phyloP scores from a whole-genome alignment of 345 rosid genomes.

The Arabidopsis thaliana region DNA sequence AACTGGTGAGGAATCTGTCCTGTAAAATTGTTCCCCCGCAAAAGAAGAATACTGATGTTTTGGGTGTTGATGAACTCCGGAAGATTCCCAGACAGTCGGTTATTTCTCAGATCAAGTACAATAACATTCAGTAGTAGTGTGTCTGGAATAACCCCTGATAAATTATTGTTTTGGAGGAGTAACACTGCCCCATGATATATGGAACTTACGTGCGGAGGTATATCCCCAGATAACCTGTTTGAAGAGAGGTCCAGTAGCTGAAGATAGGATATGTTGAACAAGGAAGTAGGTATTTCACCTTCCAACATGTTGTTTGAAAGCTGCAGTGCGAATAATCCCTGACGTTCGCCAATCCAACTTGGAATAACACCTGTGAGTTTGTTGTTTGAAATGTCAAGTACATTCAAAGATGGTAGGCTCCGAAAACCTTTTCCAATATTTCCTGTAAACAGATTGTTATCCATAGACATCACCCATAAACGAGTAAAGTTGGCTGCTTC shows the following conservation, averaged over 20 bases:
- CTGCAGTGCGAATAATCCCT: accelerated
- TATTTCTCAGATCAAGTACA: background rate
- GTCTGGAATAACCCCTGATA: background rate
- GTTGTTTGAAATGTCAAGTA: background rate
- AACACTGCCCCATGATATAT: background rate
- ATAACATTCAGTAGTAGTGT: background rate
- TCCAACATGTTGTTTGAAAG: background rate
- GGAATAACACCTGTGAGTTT: background rate
- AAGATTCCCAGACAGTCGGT: background rate
- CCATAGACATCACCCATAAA: too few species aligned
- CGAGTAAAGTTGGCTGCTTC: background rate
- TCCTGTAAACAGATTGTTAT: background rate
- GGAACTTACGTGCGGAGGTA: background rate
- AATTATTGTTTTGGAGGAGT: background rate
- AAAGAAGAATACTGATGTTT: background rate
- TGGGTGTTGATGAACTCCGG: background rate
- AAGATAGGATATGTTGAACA: background rate
- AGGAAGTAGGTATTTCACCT: background rate
- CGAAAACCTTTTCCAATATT: background rate
- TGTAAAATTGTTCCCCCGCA: background rate
- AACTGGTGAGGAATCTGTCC: background rate
- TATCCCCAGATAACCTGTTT: background rate
- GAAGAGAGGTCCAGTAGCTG: background rate
- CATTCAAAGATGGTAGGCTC: background rate
- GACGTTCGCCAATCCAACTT: background rate